Evolutionary conservation across 2,329 filamentous ascomycete genomes (phyloP).

Genomic region (Amylocarpus encephaloides): DNA sequence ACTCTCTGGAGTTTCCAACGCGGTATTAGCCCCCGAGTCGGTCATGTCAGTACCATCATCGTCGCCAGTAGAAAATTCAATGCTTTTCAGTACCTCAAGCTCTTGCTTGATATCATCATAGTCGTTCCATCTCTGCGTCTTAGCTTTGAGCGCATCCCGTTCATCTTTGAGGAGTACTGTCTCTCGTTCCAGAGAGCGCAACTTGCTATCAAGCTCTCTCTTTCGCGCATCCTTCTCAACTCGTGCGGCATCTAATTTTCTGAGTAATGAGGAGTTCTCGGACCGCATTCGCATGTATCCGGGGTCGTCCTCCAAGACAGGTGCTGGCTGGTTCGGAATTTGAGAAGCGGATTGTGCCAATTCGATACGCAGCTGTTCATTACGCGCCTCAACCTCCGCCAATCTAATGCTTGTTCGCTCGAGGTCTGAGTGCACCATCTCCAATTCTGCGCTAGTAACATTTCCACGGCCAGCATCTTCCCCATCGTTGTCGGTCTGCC

Average conservation of each 20-base stretch:
- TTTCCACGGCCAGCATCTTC: conserved; percentile 50
- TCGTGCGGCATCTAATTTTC: conserved; percentile 76
- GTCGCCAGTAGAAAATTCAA: conserved; percentile 89
- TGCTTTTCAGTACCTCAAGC: conserved; percentile 92
- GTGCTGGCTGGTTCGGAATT: conserved; percentile 51
- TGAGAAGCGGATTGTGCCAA: conserved; percentile 82
- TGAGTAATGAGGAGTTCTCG: conserved; percentile 86
- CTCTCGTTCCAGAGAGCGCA: conserved; percentile 76
- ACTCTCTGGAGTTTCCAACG: conserved; percentile 35
- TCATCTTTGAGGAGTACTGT: conserved; percentile 69
- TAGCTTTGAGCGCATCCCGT: conserved; percentile 69
- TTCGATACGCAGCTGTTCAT: conserved; percentile 86
- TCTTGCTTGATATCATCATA: conserved; percentile 97
- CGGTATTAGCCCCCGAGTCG: conserved; percentile 30
- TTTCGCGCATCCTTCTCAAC: conserved; percentile 80
- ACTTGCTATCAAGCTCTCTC: conserved; percentile 66
- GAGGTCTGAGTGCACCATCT: conserved; percentile 86
- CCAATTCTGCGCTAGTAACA: conserved; percentile 82
- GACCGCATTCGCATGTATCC: conserved; percentile 80
- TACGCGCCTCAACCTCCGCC: conserved; percentile 86
- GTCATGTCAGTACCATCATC: conserved; percentile 56
- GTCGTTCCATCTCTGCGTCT: conserved; percentile 83
- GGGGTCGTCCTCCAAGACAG: conserved; percentile 79
- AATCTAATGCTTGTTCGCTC: conserved; percentile 82
- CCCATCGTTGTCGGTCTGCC: conserved; percentile 60